Percentiles rank a stretch among this genome's conserved stretches.
phyloP scores from a whole-genome alignment of 768 basidiomycete genomes.

The Polyporus arcularius region DNA sequence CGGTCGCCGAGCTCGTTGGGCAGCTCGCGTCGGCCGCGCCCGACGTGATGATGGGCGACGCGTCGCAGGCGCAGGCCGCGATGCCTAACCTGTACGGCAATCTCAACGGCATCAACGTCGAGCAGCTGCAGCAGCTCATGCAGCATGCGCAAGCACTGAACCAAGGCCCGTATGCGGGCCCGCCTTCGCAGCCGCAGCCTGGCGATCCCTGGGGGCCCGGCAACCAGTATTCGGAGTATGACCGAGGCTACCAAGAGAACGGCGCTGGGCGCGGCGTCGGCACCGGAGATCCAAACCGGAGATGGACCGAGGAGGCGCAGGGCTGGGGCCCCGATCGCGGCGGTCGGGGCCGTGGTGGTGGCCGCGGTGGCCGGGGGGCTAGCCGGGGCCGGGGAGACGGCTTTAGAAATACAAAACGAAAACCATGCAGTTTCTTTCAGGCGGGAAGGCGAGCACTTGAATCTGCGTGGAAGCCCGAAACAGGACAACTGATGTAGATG shows the following conservation, averaged over 20 bases:
- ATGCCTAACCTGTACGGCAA: constrained; percentile 38
- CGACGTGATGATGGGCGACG: constrained; percentile 41
- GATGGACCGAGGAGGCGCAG: constrained; percentile 41
- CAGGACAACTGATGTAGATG: constrained; percentile 40
- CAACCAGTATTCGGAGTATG: constrained; percentile 23
- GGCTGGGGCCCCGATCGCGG: constrained; percentile 27
- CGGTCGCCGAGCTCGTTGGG: constrained; percentile 71
- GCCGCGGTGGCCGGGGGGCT: constrained; percentile 54
- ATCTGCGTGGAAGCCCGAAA: constrained; percentile 33
- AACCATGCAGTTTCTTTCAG: constrained; percentile 88
- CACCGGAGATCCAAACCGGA: constrained; percentile 22
- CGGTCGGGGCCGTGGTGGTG: constrained; percentile 41
- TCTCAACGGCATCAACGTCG: constrained; percentile 50
- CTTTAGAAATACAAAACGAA: constrained; percentile 81
- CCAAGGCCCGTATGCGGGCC: constrained; percentile 13
- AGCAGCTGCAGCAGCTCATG: constrained; percentile 66
- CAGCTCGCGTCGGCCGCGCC: constrained; percentile 52
- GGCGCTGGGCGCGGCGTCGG: constrained; percentile 15
- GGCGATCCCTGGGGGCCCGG: constrained; percentile 12
- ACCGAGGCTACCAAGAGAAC: constrained; percentile 24
- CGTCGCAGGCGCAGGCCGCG: constrained; percentile 32
- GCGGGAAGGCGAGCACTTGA: constrained; percentile 87
- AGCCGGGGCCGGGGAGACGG: constrained; percentile 64
- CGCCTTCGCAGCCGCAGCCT: constrained; percentile 19
- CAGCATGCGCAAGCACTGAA: constrained; percentile 40